Base-by-base conservation (phyloP, 768 basidiomycete species). In the Mycena haematopus region DNA sequence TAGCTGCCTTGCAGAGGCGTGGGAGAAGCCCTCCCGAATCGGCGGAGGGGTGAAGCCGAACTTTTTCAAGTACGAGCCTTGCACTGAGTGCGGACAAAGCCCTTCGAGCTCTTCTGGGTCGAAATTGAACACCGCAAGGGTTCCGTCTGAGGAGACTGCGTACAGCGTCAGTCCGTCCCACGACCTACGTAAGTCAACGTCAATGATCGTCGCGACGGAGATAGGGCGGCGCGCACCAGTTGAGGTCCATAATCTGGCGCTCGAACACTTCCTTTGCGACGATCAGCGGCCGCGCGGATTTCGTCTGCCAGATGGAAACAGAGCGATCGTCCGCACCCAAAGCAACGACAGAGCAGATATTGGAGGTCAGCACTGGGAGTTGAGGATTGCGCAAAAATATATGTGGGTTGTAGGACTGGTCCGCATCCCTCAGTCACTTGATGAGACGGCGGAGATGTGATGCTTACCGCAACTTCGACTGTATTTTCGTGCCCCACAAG, bases 401-500 rank as follows among this genome's bases (percentile, higher is more conserved):
- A 65, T 95, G 91, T 0, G 97, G 97, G 70, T 96, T 97, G 76
- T 98, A 99, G 0, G 90, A 82, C 91, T 93, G 63, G 21, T 14
- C 50, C n/a, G n/a, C n/a, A n/a, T 33, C 35, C 50, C 59, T 33
- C 67, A 58, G 59, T 31, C 6, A 31, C 29, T 31, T 31, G 9
- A 36, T 13, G 33, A 50, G 51, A 44, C 58, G 36, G 19, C 15
- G 35, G 38, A 60, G 21, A 54, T 27, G 17, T 17, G 33, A 19
- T 9, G 3, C 91, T 73, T 72, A 95, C 94, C 33, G 95, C 93
- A 56, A 97, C 95, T 78, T 98, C 93, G 17, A 99, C 90, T 0
- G 96, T 97, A 68, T 98, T 96, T 73, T 95, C 94, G 70, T 99
- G 97, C 0, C 97, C 97, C 40, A 99, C 95, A 38, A 99, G 81